Base-by-base conservation (phyloP, 164 flowering plant species). In the Berberis thunbergii region DNA sequence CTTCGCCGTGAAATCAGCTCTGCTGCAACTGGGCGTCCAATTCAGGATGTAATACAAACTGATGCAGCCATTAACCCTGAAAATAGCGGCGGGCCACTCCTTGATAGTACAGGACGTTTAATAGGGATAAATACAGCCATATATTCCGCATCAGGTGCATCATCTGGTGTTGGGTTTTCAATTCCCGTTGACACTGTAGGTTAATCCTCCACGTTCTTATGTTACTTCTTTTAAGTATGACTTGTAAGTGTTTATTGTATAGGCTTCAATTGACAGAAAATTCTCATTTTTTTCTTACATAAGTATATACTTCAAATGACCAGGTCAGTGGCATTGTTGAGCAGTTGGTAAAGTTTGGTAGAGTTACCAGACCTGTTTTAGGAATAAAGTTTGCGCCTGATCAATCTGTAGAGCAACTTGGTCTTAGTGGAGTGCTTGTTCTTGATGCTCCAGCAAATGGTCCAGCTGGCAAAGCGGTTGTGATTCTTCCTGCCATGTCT, bases 61-160 rank as follows among this genome's bases (percentile, higher is more conserved):
- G 98, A 93, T 83, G 97, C 98, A 57, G 98, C 98, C 63, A 93
- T 93, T 57, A 93, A 93, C 69, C 98, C 98, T 67, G 98, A 96
- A 49, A 93, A 90, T 70, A 90, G 98, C 75, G 98, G 98, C 66
- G 98, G 98, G 4, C 98, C 98, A 63, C 92, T 93, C 60, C 89
- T 93, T 52, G 98, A 93, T 70, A 93, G 97, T 80, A 76, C 97
- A 13, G 98, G 97, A 67, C 88, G 69, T 71, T 88, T 93, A 59
- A 90, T 90, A 67, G 97, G 97, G 60, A 86, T 93, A 69, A 93
- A 93, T 64, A 90, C 98, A 43, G 98, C 98, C 49, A 93, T 93
- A 72, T 88, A 90, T 67, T 93, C 97, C 71, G 94, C 98, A 6
- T 89, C 98, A 57, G 98, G 98, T 71, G 97, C 94, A 72, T 93